Evolutionary conservation across 1,284 basidiomycete species (phyloP), one percentile per base, ranked within the genome.

Genomic region (Sanghuangporus weigelae): DNA sequence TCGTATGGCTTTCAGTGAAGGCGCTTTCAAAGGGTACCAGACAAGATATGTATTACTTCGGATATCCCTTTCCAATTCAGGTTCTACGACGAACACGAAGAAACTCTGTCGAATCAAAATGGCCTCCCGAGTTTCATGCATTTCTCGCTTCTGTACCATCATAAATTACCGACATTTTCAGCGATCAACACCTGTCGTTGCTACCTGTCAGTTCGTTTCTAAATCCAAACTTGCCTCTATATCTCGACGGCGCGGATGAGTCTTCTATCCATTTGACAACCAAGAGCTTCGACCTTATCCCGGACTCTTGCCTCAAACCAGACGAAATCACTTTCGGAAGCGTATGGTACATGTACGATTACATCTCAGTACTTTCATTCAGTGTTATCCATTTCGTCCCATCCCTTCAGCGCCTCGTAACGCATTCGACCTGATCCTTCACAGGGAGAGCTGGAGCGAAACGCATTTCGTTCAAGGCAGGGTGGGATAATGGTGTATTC

Each of bases 11-110:
- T 46, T 19, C 44, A 42, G 40, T 57, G 61, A 42, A 58, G 14
- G 38, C 44, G 55, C 35, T 55, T 56, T 63, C 57, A 63, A 55
- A 36, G 53, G 55, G 57, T 58, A 48, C 61, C 61, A 36, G 11
- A 63, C 48, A 63, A 2, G 44, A n/a, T 16, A 14, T 46, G 16
- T 46, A 4, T 31, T 4, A 31, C 26, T 31, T 5, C 26, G 26
- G 26, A 31, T 31, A 31, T 3, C 26, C 26, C 26, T 31, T 31
- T 31, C 26, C 26, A 31, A 31, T 31, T 4, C 26, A 5, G 26
- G 26, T 31, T 31, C 26, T 3, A 31, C 26, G 26, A 26, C 26
- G 26, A 26, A 26, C 26, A 31, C 26, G 26, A 31, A 31, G 26
- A 31, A 31, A 31, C 26, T 31, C 26, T 31, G 26, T 31, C 26